phyloP scores from a whole-genome alignment of 495 filamentous ascomycete species.

The Xylaria castorea region DNA sequence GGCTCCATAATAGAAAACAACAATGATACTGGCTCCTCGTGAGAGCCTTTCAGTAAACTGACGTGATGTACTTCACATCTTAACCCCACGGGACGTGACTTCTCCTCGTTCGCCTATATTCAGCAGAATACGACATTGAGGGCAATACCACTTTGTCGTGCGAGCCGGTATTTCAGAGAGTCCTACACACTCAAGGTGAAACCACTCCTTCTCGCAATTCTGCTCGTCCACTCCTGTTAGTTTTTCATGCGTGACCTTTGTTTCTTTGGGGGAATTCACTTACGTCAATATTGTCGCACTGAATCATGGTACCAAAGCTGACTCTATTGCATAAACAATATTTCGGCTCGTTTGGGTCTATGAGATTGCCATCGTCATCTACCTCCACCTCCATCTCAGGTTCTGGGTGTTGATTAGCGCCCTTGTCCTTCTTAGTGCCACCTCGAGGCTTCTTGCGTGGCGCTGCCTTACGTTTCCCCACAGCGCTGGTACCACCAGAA shows the following conservation, averaged over 20 bases:
- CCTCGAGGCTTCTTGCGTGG: constrained; percentile 65
- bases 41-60: not conserved
- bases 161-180: constrained; percentile 75
- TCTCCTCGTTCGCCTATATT: constrained; percentile 66
- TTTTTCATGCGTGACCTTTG: not conserved
- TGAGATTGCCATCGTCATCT: constrained; percentile 73
- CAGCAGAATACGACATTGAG: constrained; percentile 76
- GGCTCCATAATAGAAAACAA: not conserved
- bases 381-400: constrained; percentile 59
- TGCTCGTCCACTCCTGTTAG: constrained; percentile 36
- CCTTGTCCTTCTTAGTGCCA: constrained; percentile 58
- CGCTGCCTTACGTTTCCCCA: constrained; percentile 81
- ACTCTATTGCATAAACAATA: constrained; percentile 94
- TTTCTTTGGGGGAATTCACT: constrained; percentile 43
- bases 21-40: not conserved
- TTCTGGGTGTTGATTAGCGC: constrained; percentile 46
- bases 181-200: constrained; percentile 89
- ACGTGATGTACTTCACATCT: constrained; percentile 42
- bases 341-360: constrained; percentile 84
- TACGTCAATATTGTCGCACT: constrained; percentile 90
- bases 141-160: constrained; percentile 93
- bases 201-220: constrained; percentile 85
- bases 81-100: constrained; percentile 60
- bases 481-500: constrained; percentile 73
- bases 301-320: constrained; percentile 93